phyloP scores from a whole-genome alignment of 495 filamentous ascomycete species.

The Viridothelium virens region DNA sequence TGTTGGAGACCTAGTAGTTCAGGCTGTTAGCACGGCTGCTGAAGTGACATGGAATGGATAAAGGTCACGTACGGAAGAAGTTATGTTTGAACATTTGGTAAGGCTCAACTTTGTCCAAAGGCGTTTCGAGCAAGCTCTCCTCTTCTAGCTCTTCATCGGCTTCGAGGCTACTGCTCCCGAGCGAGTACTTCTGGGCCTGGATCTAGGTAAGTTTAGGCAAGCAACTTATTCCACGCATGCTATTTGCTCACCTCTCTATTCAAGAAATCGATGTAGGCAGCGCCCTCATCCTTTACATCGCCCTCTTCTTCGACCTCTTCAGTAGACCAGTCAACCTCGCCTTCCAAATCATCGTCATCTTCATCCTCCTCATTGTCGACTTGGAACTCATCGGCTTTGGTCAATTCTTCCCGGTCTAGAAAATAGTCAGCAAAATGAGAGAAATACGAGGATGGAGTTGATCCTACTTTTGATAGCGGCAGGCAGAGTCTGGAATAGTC shows the following conservation, averaged over 20 bases:
- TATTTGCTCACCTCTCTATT: slow-evolving; percentile 64
- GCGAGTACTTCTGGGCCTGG: slow-evolving; percentile 71
- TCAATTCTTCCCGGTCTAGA: slow-evolving; percentile 79
- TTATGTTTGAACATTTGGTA: slow-evolving; percentile 78
- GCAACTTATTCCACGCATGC: background rate
- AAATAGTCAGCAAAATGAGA: slow-evolving; percentile 6
- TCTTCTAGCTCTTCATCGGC: slow-evolving; percentile 92
- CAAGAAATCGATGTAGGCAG: slow-evolving; percentile 91
- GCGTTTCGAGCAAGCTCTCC: slow-evolving; percentile 83
- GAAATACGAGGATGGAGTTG: slow-evolving; percentile 9
- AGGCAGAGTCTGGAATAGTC: slow-evolving; percentile 85
- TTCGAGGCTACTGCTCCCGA: slow-evolving; percentile 65
- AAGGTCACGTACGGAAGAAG: slow-evolving; percentile 61
- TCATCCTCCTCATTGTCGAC: slow-evolving; percentile 61
- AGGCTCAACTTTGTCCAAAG: slow-evolving; percentile 87
- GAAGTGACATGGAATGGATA: slow-evolving; percentile 20
- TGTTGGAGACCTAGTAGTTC: slow-evolving; percentile 64
- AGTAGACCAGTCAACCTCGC: slow-evolving; percentile 55
- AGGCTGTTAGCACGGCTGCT: background rate
- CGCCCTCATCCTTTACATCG: slow-evolving; percentile 80
- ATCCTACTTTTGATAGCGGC: slow-evolving; percentile 71
- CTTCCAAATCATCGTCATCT: slow-evolving; percentile 68
- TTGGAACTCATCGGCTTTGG: slow-evolving; percentile 76
- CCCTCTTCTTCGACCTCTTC: slow-evolving; percentile 44
- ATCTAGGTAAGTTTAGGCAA: slow-evolving; percentile 11